Evolutionary conservation across 805 yeast genomes (phyloP), one percentile per base, ranked within the genome.

Genomic region (Wickerhamomyces pijperi): DNA sequence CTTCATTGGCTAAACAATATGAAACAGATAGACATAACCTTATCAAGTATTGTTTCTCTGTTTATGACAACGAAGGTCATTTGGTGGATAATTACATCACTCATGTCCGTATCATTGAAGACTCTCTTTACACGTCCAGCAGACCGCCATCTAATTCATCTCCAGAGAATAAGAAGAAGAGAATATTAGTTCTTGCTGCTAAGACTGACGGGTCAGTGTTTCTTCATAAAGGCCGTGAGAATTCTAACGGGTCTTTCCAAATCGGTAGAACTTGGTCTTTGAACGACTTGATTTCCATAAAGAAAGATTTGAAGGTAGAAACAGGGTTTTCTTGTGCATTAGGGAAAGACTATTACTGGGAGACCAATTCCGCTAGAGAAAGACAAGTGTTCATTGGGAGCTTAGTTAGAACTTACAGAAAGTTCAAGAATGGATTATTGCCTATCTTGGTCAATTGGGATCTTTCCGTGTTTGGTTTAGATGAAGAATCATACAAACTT

Each of bases 211-310:
- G 90, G 0, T 61, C 81, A 19, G 78, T 83, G 25, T 68, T 78
- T 41, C 50, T 88, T 12, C 95, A 87, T 55, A 88, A 90, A 59
- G 95, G 94, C 2, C 78, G 94, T 50, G 86, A 76, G 55, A 81
- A 82, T 48, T 64, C 72, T 9, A 82, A 83, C 48, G 79, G 82
- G 1, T 58, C 78, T 1, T 76, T 82, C 50, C 97, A 88, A 59
- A 84, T 88, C 38, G 97, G 97, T 25, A 72, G 96, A 51, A 82
- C 94, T 3, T 88, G 97, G 97, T 78, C 76, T 45, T 62, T 90
- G 50, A 82, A 74, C 43, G 94, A 84, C 48, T 63, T 90, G 46
- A 56, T 66, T 3, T 57, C 59, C 34, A 57, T 88, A 2, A 76
- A 77, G 25, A 66, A 72, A 40, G 84, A 78, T 43, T 39, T 44